A percentile compares a stretch with the other conserved stretches of the same genome.
These are phyloP conservation scores for Wickerhamiella spandovensis DNA, from an alignment of 805 yeast genomes.

Conservation along the genomic window DNA sequence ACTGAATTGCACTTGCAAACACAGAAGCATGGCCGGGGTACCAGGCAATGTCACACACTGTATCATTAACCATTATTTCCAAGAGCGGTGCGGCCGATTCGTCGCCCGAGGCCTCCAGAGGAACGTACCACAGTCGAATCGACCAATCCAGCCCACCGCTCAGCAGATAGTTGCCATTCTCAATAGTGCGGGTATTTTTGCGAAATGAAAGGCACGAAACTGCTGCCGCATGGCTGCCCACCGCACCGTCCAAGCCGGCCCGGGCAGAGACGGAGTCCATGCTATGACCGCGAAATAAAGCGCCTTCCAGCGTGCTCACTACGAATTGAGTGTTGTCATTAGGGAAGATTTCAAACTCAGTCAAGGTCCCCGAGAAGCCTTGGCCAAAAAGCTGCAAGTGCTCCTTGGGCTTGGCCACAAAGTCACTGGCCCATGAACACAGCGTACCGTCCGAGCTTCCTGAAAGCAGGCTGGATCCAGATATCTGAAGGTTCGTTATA, in stretches of 20 bases:
- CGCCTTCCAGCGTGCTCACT: slow-evolving; percentile 29
- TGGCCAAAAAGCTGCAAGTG: slow-evolving; percentile 16
- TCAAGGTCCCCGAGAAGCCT: slow-evolving; percentile 19
- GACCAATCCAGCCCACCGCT: slow-evolving; percentile 28
- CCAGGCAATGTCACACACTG: slow-evolving; percentile 28
- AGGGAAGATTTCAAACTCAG: slow-evolving; percentile 17
- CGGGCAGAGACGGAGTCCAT: slow-evolving; percentile 19
- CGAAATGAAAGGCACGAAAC: slow-evolving; percentile 23
- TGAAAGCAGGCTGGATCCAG: slow-evolving; percentile 22
- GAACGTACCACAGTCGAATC: slow-evolving; percentile 24
- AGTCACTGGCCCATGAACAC: slow-evolving; percentile 27
- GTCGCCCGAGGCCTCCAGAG: not conserved
- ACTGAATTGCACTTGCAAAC: slow-evolving; percentile 27
- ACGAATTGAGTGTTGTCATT: slow-evolving; percentile 23
- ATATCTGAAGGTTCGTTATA: slow-evolving; percentile 19
- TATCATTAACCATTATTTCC: slow-evolving; percentile 18
- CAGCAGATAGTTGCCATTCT: slow-evolving; percentile 20
- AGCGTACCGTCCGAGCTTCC: slow-evolving; percentile 27
- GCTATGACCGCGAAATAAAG: slow-evolving; percentile 23
- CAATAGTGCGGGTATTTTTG: slow-evolving; percentile 16
- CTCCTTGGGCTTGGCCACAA: slow-evolving; percentile 25
- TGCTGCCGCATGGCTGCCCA: slow-evolving; percentile 25
- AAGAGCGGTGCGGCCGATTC: slow-evolving; percentile 4
- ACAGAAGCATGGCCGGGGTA: slow-evolving; percentile 23
- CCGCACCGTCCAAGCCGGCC: slow-evolving; percentile 8